Conservation (phyloP, 768 basidiomycete genomes). For the Pleurotus citrinopileatus region DNA sequence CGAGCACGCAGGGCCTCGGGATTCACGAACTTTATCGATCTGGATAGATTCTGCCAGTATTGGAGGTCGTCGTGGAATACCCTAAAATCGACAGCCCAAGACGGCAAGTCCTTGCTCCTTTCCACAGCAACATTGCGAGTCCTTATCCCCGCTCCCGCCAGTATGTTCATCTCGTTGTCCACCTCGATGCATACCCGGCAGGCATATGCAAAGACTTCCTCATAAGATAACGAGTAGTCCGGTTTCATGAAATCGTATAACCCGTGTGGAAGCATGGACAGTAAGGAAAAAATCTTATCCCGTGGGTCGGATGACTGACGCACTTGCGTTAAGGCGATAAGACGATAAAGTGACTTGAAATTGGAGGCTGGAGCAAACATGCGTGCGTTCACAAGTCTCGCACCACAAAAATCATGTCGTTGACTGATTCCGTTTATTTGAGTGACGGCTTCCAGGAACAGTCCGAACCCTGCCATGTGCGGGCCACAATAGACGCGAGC, state of each 20-base stretch:
- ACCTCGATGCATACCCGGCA: constrained; percentile 1
- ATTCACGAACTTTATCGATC: not conserved
- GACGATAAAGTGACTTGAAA: not conserved
- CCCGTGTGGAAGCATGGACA: not conserved
- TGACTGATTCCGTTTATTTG: not conserved
- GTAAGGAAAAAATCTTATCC: not conserved
- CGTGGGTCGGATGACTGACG: not conserved
- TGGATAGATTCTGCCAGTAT: not conserved
- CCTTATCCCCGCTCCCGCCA: not conserved
- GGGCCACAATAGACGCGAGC: not conserved
- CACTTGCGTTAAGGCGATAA: not conserved
- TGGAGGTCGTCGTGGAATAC: not conserved
- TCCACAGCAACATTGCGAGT: not conserved
- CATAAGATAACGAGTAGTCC: not conserved
- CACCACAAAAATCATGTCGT: not conserved
- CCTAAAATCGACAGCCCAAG: not conserved
- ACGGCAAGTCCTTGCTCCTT: not conserved
- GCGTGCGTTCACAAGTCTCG: not conserved
- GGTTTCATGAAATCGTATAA: not conserved
- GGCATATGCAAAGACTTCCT: not conserved
- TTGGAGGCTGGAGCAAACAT: not conserved
- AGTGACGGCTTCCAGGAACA: not conserved
- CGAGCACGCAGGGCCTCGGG: not conserved
- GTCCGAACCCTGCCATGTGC: not conserved
- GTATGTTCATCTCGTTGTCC: constrained; percentile 1